Percentiles rank a stretch among this genome's conserved stretches.
Evolutionary conservation across 2,329 filamentous ascomycete genomes (phyloP).

Genomic region (Acarospora socialis): DNA sequence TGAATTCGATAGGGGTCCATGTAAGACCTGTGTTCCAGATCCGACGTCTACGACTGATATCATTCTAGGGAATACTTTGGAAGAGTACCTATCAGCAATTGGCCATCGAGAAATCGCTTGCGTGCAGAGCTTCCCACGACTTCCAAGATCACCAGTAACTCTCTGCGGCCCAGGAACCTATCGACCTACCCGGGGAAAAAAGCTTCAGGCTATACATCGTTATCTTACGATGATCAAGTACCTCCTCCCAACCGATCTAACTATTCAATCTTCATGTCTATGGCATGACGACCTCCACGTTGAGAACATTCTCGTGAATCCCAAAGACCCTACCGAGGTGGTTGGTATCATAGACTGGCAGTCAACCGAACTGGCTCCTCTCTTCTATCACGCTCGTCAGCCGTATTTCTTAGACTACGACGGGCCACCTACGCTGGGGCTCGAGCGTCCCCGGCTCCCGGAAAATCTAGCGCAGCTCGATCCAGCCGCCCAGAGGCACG

Average conservation of each 20-base stretch:
- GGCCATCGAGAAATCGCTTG: conserved; percentile 22
- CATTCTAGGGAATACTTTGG: conserved; percentile 19
- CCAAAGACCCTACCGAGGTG: conserved; percentile 13
- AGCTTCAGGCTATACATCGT: conserved; percentile 19
- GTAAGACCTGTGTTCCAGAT: conserved; percentile 17
- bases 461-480: conserved; percentile 16
- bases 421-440: conserved; percentile 15
- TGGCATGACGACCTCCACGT: conserved; percentile 27
- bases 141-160: conserved; percentile 21
- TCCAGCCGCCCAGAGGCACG: conserved; percentile 14
- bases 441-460: conserved; percentile 18
- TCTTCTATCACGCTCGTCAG: conserved; percentile 23
- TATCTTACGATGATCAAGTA: conserved; percentile 20
- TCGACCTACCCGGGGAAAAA: conserved; percentile 20
- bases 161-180: conserved; percentile 27
- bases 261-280: conserved; percentile 17
- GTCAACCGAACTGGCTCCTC: conserved; percentile 16
- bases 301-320: conserved; percentile 20
- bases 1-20: conserved; percentile 24
- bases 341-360: conserved; percentile 19
- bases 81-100: conserved; percentile 22
- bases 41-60: conserved; percentile 10
- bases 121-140: conserved; percentile 16
- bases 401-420: conserved; percentile 23
- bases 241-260: conserved; percentile 18